Conservation (phyloP, 2,329 filamentous ascomycete species). For the Chaetothyriales sp. region DNA sequence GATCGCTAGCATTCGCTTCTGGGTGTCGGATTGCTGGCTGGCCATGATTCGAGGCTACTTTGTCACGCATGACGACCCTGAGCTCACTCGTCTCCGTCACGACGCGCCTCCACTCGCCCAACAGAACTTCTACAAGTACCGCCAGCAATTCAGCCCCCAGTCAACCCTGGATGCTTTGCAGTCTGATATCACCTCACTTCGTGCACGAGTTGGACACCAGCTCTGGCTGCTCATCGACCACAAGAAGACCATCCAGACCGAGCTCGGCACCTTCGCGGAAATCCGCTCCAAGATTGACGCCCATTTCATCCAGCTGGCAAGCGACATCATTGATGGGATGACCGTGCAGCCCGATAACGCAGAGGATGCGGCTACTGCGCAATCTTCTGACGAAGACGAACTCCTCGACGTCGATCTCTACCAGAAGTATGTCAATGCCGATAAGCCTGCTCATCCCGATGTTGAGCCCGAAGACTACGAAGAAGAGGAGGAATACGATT, state of each 20-base stretch:
- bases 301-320: background rate
- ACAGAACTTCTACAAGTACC: background rate
- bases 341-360: background rate
- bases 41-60: background rate
- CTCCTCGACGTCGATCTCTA: background rate
- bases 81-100: background rate
- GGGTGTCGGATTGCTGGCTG: background rate
- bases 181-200: background rate
- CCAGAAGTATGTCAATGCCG: background rate
- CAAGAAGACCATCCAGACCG: background rate
- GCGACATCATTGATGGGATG: background rate
- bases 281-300: background rate
- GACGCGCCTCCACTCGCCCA: background rate
- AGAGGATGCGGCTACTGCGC: too few relatives aligned
- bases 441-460: background rate
- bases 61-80: background rate
- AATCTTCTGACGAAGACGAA: background rate
- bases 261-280: background rate
- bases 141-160: background rate
- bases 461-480: background rate
- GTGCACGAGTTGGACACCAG: background rate
- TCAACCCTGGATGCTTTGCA: background rate
- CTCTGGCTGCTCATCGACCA: background rate
- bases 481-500: background rate
- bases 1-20: background rate